Base-by-base conservation (phyloP, 176 grass and related monocot genomes). In the Secale cereale region DNA sequence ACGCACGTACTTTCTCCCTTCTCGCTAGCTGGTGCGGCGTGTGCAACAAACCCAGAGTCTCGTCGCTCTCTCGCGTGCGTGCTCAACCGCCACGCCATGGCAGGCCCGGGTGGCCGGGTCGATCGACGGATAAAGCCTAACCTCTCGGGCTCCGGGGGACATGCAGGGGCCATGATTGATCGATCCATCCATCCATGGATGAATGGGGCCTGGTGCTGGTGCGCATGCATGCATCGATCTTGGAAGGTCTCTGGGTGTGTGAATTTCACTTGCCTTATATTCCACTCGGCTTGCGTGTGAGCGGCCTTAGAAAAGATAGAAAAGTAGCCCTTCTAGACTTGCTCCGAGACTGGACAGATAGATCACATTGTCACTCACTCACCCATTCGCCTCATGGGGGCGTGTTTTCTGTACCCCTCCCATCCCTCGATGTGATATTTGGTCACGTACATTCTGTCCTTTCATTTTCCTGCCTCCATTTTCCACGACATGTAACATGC, bases 241-340 rank as follows among this genome's bases (percentile, higher is more conserved):
- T 61, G 87, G 77, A 85, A 23, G 82, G 77, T 70, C 61, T 76
- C 76, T 65, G 76, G 19, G 35, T 83, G 83, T 56, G 83, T 57
- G 52, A 57, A 22, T 9, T 62, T 75, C 15, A 59, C 67, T 63
- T 78, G 48, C 32, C 20, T 75, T 22, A 6, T 83, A 64, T 20
- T 66, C 82, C 81, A 80, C 77, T 70, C 62, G 50, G 59, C 60
- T 22, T 59, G 43, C 46, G 50, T 20, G 19, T 3, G 46, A 14
- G 50, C 8, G 46, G 46, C 50, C 19, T 57, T 57, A 52, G 48
- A 52, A 37, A n/a, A n/a, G n/a, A n/a, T n/a, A 26, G 27, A 82
- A 84, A 74, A 35, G 23, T 36, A 64, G 59, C 69, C 7, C 32
- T 65, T 56, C 69, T 59, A 67, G 78, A 81, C 41, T 78, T 31